These are phyloP conservation scores for Polyrhizophydium stewartii DNA, from an alignment of 371 early-diverging fungal species.

Conservation along the genomic window DNA sequence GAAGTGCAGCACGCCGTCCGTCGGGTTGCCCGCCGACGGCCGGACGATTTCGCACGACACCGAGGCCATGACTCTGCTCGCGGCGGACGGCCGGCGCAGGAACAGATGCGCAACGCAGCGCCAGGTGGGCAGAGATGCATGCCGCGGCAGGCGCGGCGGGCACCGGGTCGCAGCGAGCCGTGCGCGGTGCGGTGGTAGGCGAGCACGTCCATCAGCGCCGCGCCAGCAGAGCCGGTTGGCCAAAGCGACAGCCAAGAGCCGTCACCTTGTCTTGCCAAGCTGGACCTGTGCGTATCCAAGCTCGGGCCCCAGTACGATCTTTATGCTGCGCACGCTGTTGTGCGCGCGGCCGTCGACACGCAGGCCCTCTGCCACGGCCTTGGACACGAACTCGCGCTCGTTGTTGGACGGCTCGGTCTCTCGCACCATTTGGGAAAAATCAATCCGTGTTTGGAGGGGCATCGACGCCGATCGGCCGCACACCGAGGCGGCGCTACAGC, in stretches of 20 bases:
- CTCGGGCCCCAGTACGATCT: slow-evolving; percentile 65
- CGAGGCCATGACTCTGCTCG: slow-evolving; percentile 68
- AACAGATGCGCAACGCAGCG: neutral
- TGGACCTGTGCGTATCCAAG: slow-evolving; percentile 75
- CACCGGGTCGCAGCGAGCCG: too few relatives aligned
- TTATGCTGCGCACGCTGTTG: slow-evolving; percentile 68
- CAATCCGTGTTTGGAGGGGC: neutral
- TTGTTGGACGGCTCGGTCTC: slow-evolving; percentile 17
- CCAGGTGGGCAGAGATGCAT: neutral
- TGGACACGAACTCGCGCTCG: slow-evolving; percentile 54
- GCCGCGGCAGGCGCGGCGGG: too few relatives aligned
- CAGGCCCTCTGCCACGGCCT: slow-evolving; percentile 59
- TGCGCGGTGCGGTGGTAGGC: neutral
- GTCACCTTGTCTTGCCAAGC: slow-evolving; percentile 76
- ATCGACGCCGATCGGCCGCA: neutral
- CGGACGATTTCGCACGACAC: slow-evolving; percentile 85
- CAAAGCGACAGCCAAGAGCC: slow-evolving; percentile 2
- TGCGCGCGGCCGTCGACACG: slow-evolving; percentile 79
- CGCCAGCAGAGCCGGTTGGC: neutral
- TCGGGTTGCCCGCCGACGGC: slow-evolving; percentile 71
- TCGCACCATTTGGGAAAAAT: slow-evolving; percentile 7
- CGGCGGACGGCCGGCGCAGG: neutral
- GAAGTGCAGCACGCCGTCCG: slow-evolving; percentile 80
- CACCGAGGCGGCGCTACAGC: too few relatives aligned
- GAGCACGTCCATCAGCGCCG: neutral